These are phyloP conservation scores for Thraustochytrium sp. DNA, from an alignment of 352 stramenopile genomes.

Conservation along the genomic window DNA sequence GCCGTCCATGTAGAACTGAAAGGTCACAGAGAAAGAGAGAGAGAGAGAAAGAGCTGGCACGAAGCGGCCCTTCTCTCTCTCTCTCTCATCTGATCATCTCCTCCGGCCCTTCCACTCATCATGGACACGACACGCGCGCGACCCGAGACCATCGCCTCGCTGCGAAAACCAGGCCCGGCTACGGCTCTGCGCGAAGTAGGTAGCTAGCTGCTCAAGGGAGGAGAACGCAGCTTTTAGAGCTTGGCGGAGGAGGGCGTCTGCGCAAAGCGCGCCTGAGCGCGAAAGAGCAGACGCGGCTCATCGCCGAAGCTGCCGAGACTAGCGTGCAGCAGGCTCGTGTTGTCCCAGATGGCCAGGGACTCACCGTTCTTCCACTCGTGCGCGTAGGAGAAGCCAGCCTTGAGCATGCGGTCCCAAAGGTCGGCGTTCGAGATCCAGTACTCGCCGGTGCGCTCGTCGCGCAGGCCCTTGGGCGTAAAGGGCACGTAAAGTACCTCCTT, in stretches of 20 bases:
- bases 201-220: too few relatives aligned
- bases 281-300: slow-evolving; percentile 27
- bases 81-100: too few relatives aligned
- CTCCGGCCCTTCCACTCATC: too few relatives aligned
- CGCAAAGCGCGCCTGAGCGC: slow-evolving; percentile 4
- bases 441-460: background rate
- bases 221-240: slow-evolving; percentile 25
- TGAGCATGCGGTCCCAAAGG: background rate
- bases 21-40: too few relatives aligned
- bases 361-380: background rate
- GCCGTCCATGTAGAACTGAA: too few relatives aligned
- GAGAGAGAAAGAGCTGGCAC: too few relatives aligned
- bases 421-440: slow-evolving; percentile 31
- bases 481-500: slow-evolving; percentile 8
- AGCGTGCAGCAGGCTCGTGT: too few relatives aligned
- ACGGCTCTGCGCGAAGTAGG: too few relatives aligned
- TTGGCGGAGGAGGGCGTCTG: slow-evolving; percentile 3
- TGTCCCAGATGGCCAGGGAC: slow-evolving; percentile 31
- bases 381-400: slow-evolving; percentile 29
- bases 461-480: slow-evolving; percentile 20
- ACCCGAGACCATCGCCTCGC: too few relatives aligned
- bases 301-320: slow-evolving; percentile 18
- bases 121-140: too few relatives aligned
- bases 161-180: too few relatives aligned
- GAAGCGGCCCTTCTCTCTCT: too few relatives aligned